Percentiles rank a stretch among this genome's conserved stretches.
Conservation (phyloP, 164 flowering plant species). For the Liquidambar formosana region DNA sequence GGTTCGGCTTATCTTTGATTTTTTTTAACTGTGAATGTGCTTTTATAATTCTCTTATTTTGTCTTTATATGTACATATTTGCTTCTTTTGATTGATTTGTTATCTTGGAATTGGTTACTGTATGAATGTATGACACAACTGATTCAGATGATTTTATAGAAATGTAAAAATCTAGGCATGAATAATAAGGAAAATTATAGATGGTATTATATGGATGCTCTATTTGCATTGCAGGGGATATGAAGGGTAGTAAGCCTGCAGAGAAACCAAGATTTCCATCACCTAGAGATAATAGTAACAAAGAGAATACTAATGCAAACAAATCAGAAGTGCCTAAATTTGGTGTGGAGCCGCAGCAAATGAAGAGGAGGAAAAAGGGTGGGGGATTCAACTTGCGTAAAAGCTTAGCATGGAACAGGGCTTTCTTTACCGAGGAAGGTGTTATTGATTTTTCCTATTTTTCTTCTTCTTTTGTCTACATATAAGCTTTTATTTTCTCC, state of each 20-base stretch:
- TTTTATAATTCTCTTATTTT: not conserved
- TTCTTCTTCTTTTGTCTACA: not conserved
- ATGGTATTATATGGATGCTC: not conserved
- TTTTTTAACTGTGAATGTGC: not conserved
- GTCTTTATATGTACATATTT: too few relatives aligned
- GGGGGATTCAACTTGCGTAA: conserved; percentile 79
- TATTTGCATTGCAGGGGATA: conserved; percentile 22
- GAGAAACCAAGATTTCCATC: conserved; percentile 18
- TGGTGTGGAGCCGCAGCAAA: conserved; percentile 48
- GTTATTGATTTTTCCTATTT: not conserved
- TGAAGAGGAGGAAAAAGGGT: conserved; percentile 74
- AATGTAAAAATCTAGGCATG: not conserved
- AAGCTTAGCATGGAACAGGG: conserved; percentile 92
- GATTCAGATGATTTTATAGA: not conserved
- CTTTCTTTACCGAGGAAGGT: conserved; percentile 98
- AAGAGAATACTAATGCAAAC: conserved; percentile 53
- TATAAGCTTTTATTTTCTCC: not conserved
- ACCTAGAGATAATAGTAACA: conserved; percentile 21
- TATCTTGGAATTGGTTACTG: not conserved
- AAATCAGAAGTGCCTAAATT: conserved; percentile 34
- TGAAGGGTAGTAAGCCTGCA: conserved; percentile 11
- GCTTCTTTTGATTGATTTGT: not conserved
- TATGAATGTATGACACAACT: too few relatives aligned
- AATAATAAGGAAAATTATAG: not conserved
- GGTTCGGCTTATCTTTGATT: not conserved